Base-by-base conservation (phyloP, 2,329 filamentous ascomycete species). In the Alternaria arbusti region DNA sequence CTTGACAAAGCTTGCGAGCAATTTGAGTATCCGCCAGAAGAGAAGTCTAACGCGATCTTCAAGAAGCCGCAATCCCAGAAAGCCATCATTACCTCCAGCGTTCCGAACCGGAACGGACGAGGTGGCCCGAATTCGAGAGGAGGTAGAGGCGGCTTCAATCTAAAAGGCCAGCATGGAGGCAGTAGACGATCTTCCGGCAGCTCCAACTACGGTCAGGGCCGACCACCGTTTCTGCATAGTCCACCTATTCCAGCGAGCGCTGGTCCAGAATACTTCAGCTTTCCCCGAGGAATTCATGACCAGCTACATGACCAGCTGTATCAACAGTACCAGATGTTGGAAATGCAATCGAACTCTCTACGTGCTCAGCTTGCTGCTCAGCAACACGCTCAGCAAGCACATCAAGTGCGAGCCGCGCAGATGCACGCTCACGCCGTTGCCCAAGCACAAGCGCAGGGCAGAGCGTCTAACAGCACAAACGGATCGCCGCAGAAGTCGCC, bases 1-100 rank as follows among this genome's bases (percentile, higher is more conserved):
- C 85, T 99, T 47, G 87, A 89, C 5, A 90, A 93, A 73, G 94
- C 91, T 77, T 97, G 94, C 79, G 92, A 96, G 77, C 88, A 95
- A 77, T 99, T 90, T 74, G 89, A 92, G 61, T 97, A 91, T 72
- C 96, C 96, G 5, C 91, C 92, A 59, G 92, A 79, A 57, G 76
- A 96, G 77, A 94, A 96, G 73, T 84, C 86, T 65, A 80, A 80
- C 23, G 62, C 71, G 4, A 79, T 82, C 26, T 89, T 87, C 78
- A 86, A 88, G 73, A 84, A 84, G 62, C 79, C 78, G 7, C 72
- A 74, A 66, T 85, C 86, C 7, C 79, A 84, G 15, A 87, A 88
- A 70, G 85, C 87, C 7, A 85, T 86, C 7, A 80, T 90, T 26
- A 82, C 82, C 5, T 76, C 81, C 15, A 85, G 82, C 63, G 79